Evolutionary conservation across 2,329 filamentous ascomycete genomes (phyloP).

Genomic region (Cryphonectria naterciae): DNA sequence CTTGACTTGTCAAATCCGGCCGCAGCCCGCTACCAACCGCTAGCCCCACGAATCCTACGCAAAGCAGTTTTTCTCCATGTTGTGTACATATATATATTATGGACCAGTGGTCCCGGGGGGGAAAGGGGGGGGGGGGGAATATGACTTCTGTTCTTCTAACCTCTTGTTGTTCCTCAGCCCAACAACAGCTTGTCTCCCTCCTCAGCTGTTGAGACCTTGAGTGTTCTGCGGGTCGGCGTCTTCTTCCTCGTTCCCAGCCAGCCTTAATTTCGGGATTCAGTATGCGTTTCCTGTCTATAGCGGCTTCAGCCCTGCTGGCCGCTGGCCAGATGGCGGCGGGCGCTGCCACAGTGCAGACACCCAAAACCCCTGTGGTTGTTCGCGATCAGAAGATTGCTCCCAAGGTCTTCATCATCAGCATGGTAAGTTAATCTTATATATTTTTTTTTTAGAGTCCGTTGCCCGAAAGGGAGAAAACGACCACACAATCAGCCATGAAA

Average conservation of each 20-base stretch:
- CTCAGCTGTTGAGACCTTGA: background rate
- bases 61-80: background rate
- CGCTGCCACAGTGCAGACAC: conserved; percentile 17
- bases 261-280: background rate
- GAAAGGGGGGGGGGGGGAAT: too few species aligned
- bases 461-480: too few species aligned
- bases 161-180: background rate
- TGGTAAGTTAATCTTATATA: conserved; percentile 48
- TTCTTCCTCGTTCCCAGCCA: background rate
- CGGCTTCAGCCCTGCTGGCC: conserved; percentile 25
- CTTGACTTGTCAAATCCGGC: background rate
- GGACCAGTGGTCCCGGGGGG: background rate
- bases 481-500: too few species aligned
- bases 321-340: conserved; percentile 19
- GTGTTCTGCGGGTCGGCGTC: conserved; percentile 1
- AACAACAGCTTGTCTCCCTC: background rate
- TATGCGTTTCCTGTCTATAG: conserved; percentile 24
- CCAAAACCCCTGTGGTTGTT: conserved; percentile 10
- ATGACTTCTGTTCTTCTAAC: background rate
- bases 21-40: background rate
- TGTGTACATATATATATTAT: background rate
- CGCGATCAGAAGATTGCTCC: conserved; percentile 48
- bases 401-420: conserved; percentile 65
- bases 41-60: conserved; percentile 3
- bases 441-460: too few species aligned